These are phyloP conservation scores for Cenchrus purpureus DNA, from an alignment of 176 grass and related monocot species.

Conservation along the genomic window DNA sequence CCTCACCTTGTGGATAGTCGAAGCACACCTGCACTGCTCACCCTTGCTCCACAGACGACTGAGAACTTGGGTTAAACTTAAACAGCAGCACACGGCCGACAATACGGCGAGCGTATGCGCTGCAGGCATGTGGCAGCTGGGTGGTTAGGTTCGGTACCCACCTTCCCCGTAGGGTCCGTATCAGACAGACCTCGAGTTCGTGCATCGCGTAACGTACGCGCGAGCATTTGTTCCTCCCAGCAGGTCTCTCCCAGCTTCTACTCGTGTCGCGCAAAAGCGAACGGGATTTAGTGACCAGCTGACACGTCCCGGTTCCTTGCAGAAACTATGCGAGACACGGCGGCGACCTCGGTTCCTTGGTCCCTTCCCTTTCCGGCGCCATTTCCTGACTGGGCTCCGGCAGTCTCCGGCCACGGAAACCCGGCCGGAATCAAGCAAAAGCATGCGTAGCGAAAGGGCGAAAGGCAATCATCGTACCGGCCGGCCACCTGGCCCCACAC, in stretches of 20 bases:
- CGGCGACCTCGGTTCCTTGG: too few relatives aligned
- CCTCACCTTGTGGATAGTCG: not conserved
- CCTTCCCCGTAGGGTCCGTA: not conserved
- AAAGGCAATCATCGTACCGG: slow-evolving; percentile 16
- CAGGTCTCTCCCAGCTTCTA: too few relatives aligned
- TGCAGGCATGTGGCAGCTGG: too few relatives aligned
- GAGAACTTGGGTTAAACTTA: too few relatives aligned
- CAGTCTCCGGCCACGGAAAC: not conserved
- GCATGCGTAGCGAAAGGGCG: too few relatives aligned
- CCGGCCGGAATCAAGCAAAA: not conserved
- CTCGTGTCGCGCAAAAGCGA: not conserved
- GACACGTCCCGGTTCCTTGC: not conserved
- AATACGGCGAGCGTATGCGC: not conserved
- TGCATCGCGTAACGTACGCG: not conserved
- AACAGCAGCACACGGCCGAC: not conserved
- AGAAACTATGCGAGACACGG: too few relatives aligned
- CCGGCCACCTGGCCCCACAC: not conserved
- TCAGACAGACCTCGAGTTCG: not conserved
- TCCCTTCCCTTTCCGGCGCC: not conserved
- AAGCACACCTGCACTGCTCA: too few relatives aligned
- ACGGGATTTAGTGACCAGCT: not conserved
- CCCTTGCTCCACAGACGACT: too few relatives aligned
- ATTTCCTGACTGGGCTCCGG: slow-evolving; percentile 9
- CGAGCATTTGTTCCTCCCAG: not conserved
- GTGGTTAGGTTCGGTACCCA: not conserved